Evolutionary conservation across 2,329 filamentous ascomycete genomes (phyloP).

Genomic region (Apiospora rasikravindrae): DNA sequence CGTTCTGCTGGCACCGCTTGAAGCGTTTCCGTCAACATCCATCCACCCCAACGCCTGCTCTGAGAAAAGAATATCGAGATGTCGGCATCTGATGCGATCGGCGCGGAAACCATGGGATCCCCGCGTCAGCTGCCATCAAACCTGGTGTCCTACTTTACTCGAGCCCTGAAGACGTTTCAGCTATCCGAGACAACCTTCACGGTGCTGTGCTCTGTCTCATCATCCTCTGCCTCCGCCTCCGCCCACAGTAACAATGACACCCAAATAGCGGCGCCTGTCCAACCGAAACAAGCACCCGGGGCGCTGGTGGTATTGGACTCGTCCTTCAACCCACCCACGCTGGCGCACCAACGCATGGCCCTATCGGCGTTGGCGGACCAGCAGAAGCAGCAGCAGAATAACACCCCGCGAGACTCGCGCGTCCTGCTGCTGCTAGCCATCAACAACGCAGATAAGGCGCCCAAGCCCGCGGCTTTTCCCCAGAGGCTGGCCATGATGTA

Average conservation of each 20-base stretch:
- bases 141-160: conserved; percentile 49
- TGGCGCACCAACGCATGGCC: conserved; percentile 64
- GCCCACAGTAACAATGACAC: conserved; percentile 5
- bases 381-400: conserved; percentile 24
- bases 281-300: conserved; percentile 33
- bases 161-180: conserved; percentile 51
- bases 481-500: conserved; percentile 75
- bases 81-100: background rate
- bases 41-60: background rate
- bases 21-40: background rate
- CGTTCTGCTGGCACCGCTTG: background rate
- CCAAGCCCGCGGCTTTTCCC: conserved; percentile 70
- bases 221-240: too few species aligned
- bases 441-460: conserved; percentile 70
- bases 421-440: conserved; percentile 65
- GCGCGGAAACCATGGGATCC: background rate
- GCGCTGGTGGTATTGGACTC: conserved; percentile 67
- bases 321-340: conserved; percentile 71
- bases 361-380: conserved; percentile 48
- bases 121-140: background rate
- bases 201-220: conserved; percentile 49
- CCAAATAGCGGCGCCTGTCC: background rate
- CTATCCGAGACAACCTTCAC: conserved; percentile 49
- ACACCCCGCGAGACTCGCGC: conserved; percentile 35
- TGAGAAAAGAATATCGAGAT: background rate